Evolutionary conservation across 306 rosid species (phyloP), one percentile per base, ranked within the genome.

Genomic region (Vachellia collinsii): DNA sequence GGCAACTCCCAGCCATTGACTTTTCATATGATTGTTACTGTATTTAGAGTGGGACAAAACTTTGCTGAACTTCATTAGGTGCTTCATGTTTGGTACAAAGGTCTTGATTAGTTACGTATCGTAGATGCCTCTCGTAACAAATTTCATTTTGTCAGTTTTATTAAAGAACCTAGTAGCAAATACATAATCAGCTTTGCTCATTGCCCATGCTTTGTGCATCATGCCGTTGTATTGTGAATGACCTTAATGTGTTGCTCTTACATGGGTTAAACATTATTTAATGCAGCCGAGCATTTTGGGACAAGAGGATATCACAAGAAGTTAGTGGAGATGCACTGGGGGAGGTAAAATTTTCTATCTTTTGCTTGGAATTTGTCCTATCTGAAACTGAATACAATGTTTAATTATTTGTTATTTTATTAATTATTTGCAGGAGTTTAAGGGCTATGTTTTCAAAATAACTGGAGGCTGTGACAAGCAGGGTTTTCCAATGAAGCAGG

Each of bases 401-500:
- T 11, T 20, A 25, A 42, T 22, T 20, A 22, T n/a, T n/a, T 43
- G n/a, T 43, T 43, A 5, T 22, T 70, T 70, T 70, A 19, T 70
- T 70, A 12, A 7, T 68, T 0, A 3, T 19, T 56, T 19, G 67
- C 76, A 85, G 88, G 88, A 85, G 29, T 85, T 85, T 29, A 82
- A 74, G 46, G 88, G 88, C 23, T 85, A 85, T 53, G 86, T 85
- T 1, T 82, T 85, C 71, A 85, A 85, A 79, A 85, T 85, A 7
- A 82, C 88, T 3, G 88, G 88, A 16, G 88, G 88, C 3, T 85
- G 88, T 64, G 88, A 85, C 86, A 85, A 85, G 20, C 88, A 85
- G 51, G 88, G 88, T 13, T 85, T 85, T 19, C 88, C 88, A 46
- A 85, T 85, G 88, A 85, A 85, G 79, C 88, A 85, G 77, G 88